Percentiles rank a stretch among this genome's conserved stretches.
phyloP scores from a whole-genome alignment of 139 green algal genomes.

The Nannochloris sp. region DNA sequence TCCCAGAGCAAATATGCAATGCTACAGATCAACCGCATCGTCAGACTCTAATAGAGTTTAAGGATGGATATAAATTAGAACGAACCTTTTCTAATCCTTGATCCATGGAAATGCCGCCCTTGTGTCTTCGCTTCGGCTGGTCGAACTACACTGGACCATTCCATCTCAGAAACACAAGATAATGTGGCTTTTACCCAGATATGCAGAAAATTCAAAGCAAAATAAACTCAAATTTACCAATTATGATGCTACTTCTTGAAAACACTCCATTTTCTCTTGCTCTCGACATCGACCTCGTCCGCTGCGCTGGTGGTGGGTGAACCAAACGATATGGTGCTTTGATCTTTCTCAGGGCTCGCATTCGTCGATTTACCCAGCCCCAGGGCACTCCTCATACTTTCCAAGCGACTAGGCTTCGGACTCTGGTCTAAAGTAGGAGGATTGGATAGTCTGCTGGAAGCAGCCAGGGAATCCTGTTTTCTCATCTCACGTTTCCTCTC shows the following conservation, averaged over 20 bases:
- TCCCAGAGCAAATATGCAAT: too few relatives aligned
- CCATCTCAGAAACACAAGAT: too few relatives aligned
- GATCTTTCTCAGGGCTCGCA: neutral
- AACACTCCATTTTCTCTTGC: neutral
- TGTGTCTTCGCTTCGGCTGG: too few relatives aligned
- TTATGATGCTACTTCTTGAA: constrained; percentile 4
- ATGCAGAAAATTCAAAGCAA: neutral
- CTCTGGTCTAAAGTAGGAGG: neutral
- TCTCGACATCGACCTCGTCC: neutral
- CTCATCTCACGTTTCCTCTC: constrained; percentile 4
- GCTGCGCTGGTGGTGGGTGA: neutral
- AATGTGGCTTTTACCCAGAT: too few relatives aligned
- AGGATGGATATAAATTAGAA: too few relatives aligned
- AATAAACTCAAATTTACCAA: neutral
- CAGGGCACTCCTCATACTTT: constrained; percentile 8
- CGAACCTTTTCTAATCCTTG: too few relatives aligned
- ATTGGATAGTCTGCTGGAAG: neutral
- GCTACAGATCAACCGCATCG: too few relatives aligned
- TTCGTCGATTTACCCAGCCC: neutral
- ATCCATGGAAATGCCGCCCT: too few relatives aligned
- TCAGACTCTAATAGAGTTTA: too few relatives aligned
- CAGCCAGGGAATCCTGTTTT: neutral
- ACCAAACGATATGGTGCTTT: neutral
- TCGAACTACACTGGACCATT: too few relatives aligned
- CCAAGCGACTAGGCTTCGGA: constrained; percentile 3